Base-by-base conservation (phyloP, 805 yeast species). In the Aciculoconidium aculeatum region DNA sequence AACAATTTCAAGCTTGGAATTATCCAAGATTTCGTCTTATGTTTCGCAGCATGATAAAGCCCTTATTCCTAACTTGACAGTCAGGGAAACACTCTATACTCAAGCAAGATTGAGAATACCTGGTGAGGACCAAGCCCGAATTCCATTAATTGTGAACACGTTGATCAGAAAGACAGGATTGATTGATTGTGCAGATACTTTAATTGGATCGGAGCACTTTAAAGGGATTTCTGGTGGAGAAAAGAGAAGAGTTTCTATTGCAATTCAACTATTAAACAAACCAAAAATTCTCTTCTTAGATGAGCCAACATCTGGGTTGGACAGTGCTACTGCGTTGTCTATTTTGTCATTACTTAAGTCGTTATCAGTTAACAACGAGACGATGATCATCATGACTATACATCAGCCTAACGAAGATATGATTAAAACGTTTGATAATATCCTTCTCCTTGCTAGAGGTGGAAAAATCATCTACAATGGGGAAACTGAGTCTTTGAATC, bases 301-400 rank as follows among this genome's bases (percentile, higher is more conserved):
- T 53, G 95, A 86, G 47, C 95, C 95, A 2, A 86, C 95, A 0
- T 82, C 94, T 4, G 95, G 95, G 0, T 63, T 86, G 15, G 95
- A 86, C 47, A 74, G 88, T 8, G 74, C 82, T 34, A 83, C 92
- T 0, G 81, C 94, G 0, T 66, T 72, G 1, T 70, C 83, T 3
- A 80, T 85, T 19, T 50, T 86, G 22, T 60, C 66, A 17, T 71
- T 85, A 21, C 59, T 85, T 34, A 62, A 72, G 28, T 61, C 64
- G 3, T 53, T 86, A 20, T 73, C 86, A 2, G 45, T 37, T 2
- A 70, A 66, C 17, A 75, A 78, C 5, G 74, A 77, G 8, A 82
- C 94, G 0, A 67, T 86, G 6, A 70, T 85, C 14, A 58, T 72
- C 40, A 51, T 79, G 31, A 84, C 95, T 0, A 82, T 86, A 29